Evolutionary conservation across 2,329 filamentous ascomycete species (phyloP), one percentile per base, ranked within the genome.

Genomic region (Emericellopsis cladophorae): DNA sequence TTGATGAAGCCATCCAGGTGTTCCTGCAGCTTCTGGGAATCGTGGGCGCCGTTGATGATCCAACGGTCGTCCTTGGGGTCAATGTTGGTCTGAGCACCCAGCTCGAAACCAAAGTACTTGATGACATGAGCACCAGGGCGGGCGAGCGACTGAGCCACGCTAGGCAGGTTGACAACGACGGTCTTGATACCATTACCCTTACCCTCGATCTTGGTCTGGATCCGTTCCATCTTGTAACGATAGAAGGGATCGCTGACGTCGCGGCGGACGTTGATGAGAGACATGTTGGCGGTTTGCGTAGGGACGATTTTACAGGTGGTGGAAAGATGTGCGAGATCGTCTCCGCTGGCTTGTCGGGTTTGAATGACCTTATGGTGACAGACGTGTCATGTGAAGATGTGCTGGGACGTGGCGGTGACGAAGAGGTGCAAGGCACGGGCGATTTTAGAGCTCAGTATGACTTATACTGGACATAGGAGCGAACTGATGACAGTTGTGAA

Each of bases 101-200:
- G 81, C 69, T 98, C 92, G 63, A 98, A 96, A 54, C 92, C 92
- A 58, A 98, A 98, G 73, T 94, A 98, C 73, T 98, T 98, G 81
- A 98, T 96, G 60, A 98, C 78, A 64, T 95, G 94, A 58, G 86
- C 74, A 49, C 89, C 87, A 49, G 90, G 90, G 54, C 92, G 90
- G 56, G 86, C 87, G 53, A 98, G 79, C 48, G 90, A 93, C 57
- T 84, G 74, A 54, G 90, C 89, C 53, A 98, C 88, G 60, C 85
- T 93, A 74, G 81, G 86, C 60, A 98, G 70, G 67, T 98, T 98
- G 76, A 94, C 87, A 54, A 98, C 82, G 58, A 98, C 92, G 55
- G 53, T 98, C 75, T 98, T 98, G 79, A 98, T 98, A 60, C 92
- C 92, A 71, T 98, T 98, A 53, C 92, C 92, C 70, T 98, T 98